Conservation (phyloP, 2,329 filamentous ascomycete species). For the Colletotrichum sp. region DNA sequence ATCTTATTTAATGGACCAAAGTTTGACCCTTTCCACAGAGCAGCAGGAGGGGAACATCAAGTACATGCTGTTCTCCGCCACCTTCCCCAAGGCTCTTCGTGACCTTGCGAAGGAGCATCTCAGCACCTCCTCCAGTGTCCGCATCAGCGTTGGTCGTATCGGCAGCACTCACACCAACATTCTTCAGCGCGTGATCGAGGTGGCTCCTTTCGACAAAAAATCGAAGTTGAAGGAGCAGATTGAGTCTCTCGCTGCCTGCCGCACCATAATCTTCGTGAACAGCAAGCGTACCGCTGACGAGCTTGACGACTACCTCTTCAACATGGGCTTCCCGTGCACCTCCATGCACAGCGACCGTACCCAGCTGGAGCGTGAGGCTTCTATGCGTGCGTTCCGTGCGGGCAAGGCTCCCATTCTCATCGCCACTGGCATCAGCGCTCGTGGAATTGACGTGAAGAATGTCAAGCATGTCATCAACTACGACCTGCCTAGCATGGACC, state of each 20-base stretch:
- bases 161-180: slow-evolving; percentile 87
- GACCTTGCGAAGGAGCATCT: slow-evolving; percentile 80
- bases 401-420: slow-evolving; percentile 81
- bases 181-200: slow-evolving; percentile 74
- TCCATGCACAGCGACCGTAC: slow-evolving; percentile 89
- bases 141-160: slow-evolving; percentile 84
- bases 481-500: slow-evolving; percentile 74
- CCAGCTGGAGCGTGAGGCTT: slow-evolving; percentile 90
- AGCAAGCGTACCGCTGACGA: slow-evolving; percentile 78
- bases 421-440: slow-evolving; percentile 84
- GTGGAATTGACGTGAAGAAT: slow-evolving; percentile 87
- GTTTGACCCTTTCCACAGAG: slow-evolving; percentile 53
- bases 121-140: slow-evolving; percentile 69
- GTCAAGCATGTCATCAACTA: slow-evolving; percentile 94
- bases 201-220: slow-evolving; percentile 71
- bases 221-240: slow-evolving; percentile 76
- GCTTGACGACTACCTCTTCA: slow-evolving; percentile 87
- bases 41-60: slow-evolving; percentile 73
- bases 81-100: slow-evolving; percentile 83
- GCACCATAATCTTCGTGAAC: slow-evolving; percentile 92
- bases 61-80: slow-evolving; percentile 91
- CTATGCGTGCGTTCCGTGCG: slow-evolving; percentile 82
- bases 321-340: slow-evolving; percentile 78
- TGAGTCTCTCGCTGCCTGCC: slow-evolving; percentile 69
- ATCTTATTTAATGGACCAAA: not conserved